A percentile compares a stretch with the other conserved stretches of the same genome.
Conservation (phyloP, 768 basidiomycete genomes). For the Rhodocollybia butyracea region DNA sequence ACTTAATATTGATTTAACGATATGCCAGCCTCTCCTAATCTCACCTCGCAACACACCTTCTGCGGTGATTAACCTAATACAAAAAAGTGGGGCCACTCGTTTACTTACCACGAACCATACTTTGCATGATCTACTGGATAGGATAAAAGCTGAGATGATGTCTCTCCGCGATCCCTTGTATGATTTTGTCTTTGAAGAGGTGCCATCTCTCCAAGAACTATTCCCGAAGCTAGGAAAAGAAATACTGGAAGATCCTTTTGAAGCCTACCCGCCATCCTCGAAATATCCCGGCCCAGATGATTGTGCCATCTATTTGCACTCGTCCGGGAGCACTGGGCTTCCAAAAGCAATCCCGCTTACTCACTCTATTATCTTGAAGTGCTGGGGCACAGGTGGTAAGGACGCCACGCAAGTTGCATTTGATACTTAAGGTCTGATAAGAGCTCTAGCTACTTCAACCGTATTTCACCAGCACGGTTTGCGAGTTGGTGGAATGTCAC, state of each 20-base stretch:
- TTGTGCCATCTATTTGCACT: constrained; percentile 23
- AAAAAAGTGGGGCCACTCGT: constrained; percentile 25
- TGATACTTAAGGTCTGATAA: too few species aligned
- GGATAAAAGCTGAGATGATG: constrained; percentile 12
- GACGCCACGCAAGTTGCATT: too few species aligned
- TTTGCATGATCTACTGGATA: constrained; percentile 18
- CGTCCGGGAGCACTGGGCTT: constrained; percentile 29
- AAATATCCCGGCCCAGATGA: constrained; percentile 7
- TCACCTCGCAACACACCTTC: constrained; percentile 32
- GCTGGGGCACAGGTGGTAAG: too few species aligned
- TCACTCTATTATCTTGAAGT: constrained; percentile 14
- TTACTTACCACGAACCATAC: constrained; percentile 26
- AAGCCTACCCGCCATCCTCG: constrained; percentile 4
- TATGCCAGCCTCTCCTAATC: constrained; percentile 29
- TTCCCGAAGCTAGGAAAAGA: constrained; percentile 28
- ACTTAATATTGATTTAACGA: too few species aligned
- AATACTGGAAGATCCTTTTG: constrained; percentile 2
- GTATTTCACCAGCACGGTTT: too few species aligned
- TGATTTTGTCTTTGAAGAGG: constrained; percentile 9
- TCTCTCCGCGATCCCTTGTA: constrained; percentile 3
- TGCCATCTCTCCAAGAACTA: constrained; percentile 14
- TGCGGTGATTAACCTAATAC: constrained; percentile 29
- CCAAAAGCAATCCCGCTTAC: constrained; percentile 25
- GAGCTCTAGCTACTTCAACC: too few species aligned
- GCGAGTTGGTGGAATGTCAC: too few species aligned